phyloP scores from a whole-genome alignment of 805 yeast species.

The Candida insectorum region DNA sequence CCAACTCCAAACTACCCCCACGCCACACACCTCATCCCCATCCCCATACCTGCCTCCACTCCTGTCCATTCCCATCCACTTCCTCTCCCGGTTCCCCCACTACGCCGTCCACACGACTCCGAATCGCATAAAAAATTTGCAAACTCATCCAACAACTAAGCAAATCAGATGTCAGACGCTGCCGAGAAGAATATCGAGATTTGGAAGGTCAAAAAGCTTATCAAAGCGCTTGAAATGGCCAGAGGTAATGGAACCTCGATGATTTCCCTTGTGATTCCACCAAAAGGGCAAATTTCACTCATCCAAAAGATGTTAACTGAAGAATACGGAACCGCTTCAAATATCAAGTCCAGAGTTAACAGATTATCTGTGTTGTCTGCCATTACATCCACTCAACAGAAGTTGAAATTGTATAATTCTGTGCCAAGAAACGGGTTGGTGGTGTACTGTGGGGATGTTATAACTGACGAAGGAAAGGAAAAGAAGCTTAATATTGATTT shows the following conservation, averaged over 20 bases:
- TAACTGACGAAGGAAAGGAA: slow-evolving; percentile 96
- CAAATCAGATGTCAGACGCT: slow-evolving; percentile 68
- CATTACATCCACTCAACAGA: slow-evolving; percentile 97
- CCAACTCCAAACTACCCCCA: background rate
- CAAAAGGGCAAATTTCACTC: slow-evolving; percentile 88
- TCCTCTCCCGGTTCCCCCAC: background rate
- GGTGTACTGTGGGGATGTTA: slow-evolving; percentile 96
- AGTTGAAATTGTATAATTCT: slow-evolving; percentile 79
- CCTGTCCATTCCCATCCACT: background rate
- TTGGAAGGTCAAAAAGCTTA: slow-evolving; percentile 96
- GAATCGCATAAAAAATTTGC: slow-evolving; percentile 2
- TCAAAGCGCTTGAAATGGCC: slow-evolving; percentile 83
- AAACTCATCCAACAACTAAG: too few species aligned
- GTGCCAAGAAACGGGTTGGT: slow-evolving; percentile 96
- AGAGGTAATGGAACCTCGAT: slow-evolving; percentile 99
- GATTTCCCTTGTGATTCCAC: slow-evolving; percentile 96
- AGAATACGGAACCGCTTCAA: slow-evolving; percentile 98
- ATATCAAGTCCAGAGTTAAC: slow-evolving; percentile 96
- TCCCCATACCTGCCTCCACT: background rate
- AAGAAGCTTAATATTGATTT: slow-evolving; percentile 95
- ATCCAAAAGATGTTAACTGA: slow-evolving; percentile 90
- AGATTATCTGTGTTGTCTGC: slow-evolving; percentile 94
- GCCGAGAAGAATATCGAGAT: slow-evolving; percentile 94
- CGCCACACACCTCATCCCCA: background rate
- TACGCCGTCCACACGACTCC: too few species aligned